Evolutionary conservation across 2,329 filamentous ascomycete species (phyloP).

Genomic region (Paraphaeosphaeria minitans): DNA sequence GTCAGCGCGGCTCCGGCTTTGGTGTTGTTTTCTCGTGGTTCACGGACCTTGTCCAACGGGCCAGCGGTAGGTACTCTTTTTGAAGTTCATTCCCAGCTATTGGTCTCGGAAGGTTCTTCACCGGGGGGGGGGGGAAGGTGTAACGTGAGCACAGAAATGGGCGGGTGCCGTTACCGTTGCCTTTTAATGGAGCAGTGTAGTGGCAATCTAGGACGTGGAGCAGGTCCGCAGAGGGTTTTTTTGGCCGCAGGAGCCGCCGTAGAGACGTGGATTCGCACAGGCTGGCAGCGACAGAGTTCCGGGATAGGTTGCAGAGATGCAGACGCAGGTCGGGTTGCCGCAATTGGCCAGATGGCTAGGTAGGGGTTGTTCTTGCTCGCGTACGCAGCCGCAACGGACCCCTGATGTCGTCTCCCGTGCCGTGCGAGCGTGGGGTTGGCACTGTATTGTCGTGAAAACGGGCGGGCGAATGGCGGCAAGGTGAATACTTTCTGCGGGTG

Average conservation of each 20-base stretch:
- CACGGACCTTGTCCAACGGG: conserved; percentile 48
- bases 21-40: background rate
- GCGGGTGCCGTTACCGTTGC: conserved; percentile 18
- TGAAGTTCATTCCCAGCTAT: conserved; percentile 49
- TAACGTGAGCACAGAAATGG: conserved; percentile 14
- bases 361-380: too few species aligned
- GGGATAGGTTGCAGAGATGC: conserved; percentile 37
- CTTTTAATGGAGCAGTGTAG: conserved; percentile 15
- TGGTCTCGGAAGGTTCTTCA: conserved; percentile 2
- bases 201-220: conserved; percentile 19
- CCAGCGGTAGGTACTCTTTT: conserved; percentile 50
- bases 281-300: conserved; percentile 28
- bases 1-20: conserved; percentile 7
- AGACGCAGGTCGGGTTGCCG: conserved; percentile 22
- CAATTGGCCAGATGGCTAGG: conserved; percentile 35
- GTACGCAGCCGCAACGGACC: conserved; percentile 25
- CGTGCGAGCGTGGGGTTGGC: conserved; percentile 34
- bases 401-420: conserved; percentile 30
- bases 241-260: conserved; percentile 22
- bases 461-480: conserved; percentile 8
- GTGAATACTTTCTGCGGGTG: conserved; percentile 29
- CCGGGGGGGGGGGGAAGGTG: conserved; percentile 13
- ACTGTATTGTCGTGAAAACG: conserved; percentile 17
- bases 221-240: conserved; percentile 16
- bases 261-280: conserved; percentile 19